phyloP scores from a whole-genome alignment of 2,329 filamentous ascomycete genomes.

The Exophiala oligosperma region DNA sequence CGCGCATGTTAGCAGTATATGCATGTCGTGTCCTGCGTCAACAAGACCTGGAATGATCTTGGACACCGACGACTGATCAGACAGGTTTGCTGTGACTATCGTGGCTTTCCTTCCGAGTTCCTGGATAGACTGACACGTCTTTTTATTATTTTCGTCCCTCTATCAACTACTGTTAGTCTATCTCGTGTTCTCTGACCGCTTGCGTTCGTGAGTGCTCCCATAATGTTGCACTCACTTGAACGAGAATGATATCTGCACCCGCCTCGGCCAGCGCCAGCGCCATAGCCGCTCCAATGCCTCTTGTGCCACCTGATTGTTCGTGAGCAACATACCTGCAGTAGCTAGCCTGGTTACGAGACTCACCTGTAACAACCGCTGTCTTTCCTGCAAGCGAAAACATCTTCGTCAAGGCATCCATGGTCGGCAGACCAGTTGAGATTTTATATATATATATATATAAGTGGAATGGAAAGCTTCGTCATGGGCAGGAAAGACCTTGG shows the following conservation, averaged over 20 bases:
- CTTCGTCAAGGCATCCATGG: constrained; percentile 16
- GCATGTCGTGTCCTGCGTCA: constrained; percentile 56
- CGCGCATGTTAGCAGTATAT: constrained; percentile 82
- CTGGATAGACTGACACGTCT: constrained; percentile 41
- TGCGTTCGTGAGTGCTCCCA: not conserved
- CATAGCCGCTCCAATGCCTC: constrained; percentile 50
- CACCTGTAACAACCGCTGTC: constrained; percentile 46
- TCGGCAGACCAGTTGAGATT: not conserved
- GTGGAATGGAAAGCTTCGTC: not conserved
- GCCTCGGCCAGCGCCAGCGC: constrained; percentile 48
- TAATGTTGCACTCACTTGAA: constrained; percentile 32
- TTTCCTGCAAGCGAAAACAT: constrained; percentile 37
- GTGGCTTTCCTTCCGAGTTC: constrained; percentile 41
- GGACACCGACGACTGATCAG: constrained; percentile 42
- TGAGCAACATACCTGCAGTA: not conserved
- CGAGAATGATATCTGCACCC: constrained; percentile 45
- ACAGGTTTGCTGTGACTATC: constrained; percentile 47
- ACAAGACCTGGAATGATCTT: constrained; percentile 41
- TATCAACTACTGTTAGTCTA: constrained; percentile 30
- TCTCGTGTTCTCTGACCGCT: too few species aligned
- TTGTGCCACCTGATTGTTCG: constrained; percentile 37
- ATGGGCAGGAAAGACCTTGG: too few species aligned
- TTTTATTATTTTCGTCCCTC: constrained; percentile 54
- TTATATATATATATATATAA: not conserved
- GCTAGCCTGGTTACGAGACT: not conserved